Evolutionary conservation across 208 protist genomes (phyloP).

Genomic region (Crithidia brevicula): DNA sequence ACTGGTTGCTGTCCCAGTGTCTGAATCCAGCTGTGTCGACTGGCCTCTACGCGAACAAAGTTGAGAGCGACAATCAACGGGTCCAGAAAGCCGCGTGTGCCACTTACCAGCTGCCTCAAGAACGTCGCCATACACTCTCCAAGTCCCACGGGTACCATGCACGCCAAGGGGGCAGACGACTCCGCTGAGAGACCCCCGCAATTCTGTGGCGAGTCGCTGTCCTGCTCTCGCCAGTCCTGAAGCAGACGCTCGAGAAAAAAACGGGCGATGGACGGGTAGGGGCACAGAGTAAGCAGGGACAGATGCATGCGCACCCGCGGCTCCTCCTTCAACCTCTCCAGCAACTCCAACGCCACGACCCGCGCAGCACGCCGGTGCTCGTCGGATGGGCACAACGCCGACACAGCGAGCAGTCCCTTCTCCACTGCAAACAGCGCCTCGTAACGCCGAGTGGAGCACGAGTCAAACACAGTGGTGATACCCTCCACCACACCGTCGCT

Average conservation of each 20-base stretch:
- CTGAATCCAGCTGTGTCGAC: constrained; percentile 6
- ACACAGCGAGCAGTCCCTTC: constrained; percentile 59
- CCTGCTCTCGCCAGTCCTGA: constrained; percentile 43
- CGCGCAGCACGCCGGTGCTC: constrained; percentile 42
- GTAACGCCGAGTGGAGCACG: constrained; percentile 45
- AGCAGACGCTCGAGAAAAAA: constrained; percentile 55
- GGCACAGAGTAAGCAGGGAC: constrained; percentile 65
- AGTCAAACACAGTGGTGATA: background rate
- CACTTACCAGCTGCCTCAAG: constrained; percentile 32
- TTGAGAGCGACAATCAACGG: constrained; percentile 71
- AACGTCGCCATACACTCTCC: constrained; percentile 44
- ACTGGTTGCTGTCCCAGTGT: background rate
- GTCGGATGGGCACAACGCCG: constrained; percentile 45
- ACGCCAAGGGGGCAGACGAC: constrained; percentile 6
- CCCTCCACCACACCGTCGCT: background rate
- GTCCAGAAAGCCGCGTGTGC: constrained; percentile 66
- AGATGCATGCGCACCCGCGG: constrained; percentile 55
- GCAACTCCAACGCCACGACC: constrained; percentile 36
- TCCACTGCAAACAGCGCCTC: constrained; percentile 55
- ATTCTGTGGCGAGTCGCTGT: background rate
- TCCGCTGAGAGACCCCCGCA: background rate
- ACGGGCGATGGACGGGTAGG: constrained; percentile 70
- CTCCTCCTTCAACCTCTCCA: constrained; percentile 45
- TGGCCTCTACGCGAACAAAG: constrained; percentile 51
- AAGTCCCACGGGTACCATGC: constrained; percentile 39